Conservation (phyloP, 306 rosid species). For the Cyamopsis tetragonoloba region DNA sequence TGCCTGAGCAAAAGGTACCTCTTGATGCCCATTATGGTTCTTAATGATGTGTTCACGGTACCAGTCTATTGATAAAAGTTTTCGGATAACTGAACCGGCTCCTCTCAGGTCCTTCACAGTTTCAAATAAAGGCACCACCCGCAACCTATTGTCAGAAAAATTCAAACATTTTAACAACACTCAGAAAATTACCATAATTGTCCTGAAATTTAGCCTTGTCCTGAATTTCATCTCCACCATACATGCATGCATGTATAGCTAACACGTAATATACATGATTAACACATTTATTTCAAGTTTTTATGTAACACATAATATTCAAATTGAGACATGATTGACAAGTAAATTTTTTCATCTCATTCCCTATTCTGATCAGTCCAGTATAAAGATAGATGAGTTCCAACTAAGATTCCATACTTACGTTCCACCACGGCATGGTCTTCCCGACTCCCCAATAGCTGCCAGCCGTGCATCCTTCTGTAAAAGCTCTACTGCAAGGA, state of each 20-base stretch:
- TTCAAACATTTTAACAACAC: background rate
- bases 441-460: conserved; percentile 76
- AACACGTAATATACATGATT: background rate
- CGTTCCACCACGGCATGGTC: conserved; percentile 90
- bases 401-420: conserved; percentile 37
- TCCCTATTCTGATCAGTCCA: background rate
- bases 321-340: background rate
- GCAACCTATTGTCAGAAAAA: conserved; percentile 53
- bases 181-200: background rate
- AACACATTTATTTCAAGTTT: conserved; percentile 5
- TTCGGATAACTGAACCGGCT: conserved; percentile 84
- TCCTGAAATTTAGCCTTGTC: background rate
- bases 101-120: conserved; percentile 87
- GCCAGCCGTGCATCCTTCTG: conserved; percentile 93
- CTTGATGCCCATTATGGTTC: conserved; percentile 85
- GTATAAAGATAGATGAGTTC: conserved; percentile 11
- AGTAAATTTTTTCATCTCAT: background rate
- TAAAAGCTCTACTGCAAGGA: conserved; percentile 92
- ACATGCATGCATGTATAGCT: background rate
- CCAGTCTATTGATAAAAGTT: conserved; percentile 85
- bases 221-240: background rate
- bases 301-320: background rate
- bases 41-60: conserved; percentile 67
- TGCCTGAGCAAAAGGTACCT: conserved; percentile 43
- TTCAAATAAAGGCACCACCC: conserved; percentile 95